Conservation (phyloP, 2,329 filamentous ascomycete genomes). For the Dactylonectria macrodidyma region DNA sequence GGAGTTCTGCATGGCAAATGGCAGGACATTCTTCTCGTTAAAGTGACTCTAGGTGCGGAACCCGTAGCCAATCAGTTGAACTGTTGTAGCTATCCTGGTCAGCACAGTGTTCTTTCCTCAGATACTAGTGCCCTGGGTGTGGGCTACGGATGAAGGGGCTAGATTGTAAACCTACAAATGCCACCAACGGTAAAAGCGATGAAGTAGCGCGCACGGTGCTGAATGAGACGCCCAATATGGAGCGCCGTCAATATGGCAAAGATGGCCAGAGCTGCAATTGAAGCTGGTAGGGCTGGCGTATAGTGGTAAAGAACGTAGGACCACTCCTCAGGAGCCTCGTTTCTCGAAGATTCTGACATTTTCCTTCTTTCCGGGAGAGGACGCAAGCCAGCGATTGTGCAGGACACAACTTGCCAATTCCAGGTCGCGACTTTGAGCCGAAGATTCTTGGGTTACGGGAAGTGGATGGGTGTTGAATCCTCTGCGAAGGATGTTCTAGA, state of each 20-base stretch:
- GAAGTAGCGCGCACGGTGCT: conserved; percentile 7
- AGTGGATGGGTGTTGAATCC: too few relatives aligned
- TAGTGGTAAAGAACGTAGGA: conserved; percentile 6
- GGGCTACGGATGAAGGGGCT: neutral
- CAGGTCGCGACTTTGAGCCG: too few relatives aligned
- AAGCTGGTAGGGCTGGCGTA: conserved; percentile 4
- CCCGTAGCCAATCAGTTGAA: conserved; percentile 13
- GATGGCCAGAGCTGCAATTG: neutral
- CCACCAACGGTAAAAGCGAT: conserved; percentile 15
- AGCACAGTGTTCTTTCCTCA: neutral
- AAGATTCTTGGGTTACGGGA: too few relatives aligned
- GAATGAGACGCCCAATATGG: conserved; percentile 1
- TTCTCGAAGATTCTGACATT: too few relatives aligned
- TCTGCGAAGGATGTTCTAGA: too few relatives aligned
- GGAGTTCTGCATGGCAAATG: too few relatives aligned
- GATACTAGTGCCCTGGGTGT: too few relatives aligned
- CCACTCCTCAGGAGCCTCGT: too few relatives aligned
- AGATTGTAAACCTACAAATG: conserved; percentile 3
- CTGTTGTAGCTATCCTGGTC: neutral
- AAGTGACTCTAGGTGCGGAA: conserved; percentile 14
- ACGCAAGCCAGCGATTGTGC: too few relatives aligned
- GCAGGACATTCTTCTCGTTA: neutral
- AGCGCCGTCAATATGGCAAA: conserved; percentile 8
- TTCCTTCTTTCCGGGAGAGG: too few relatives aligned
- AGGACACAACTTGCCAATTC: too few relatives aligned